Percentiles rank a stretch among this genome's conserved stretches.
These are phyloP conservation scores for Botryotinia convoluta DNA, from an alignment of 2,329 filamentous ascomycete genomes.

Conservation along the genomic window DNA sequence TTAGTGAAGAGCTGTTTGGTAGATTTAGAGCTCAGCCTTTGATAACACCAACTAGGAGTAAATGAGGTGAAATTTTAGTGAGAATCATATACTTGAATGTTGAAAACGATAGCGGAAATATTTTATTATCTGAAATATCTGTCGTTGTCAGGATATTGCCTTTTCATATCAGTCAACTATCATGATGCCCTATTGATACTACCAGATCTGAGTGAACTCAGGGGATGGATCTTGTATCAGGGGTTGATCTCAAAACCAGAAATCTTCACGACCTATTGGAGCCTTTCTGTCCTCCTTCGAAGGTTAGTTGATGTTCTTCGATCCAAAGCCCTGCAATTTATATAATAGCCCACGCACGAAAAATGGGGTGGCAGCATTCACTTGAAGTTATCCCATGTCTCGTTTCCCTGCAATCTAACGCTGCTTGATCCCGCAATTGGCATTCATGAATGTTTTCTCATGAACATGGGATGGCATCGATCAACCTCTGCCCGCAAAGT, in stretches of 20 bases:
- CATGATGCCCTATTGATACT: too few relatives aligned
- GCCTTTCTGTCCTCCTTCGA: too few relatives aligned
- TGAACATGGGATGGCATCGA: neutral
- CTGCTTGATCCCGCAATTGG: rapidly evolving
- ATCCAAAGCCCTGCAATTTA: too few relatives aligned
- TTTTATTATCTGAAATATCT: neutral
- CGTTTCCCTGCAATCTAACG: rapidly evolving
- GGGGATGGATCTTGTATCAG: too few relatives aligned
- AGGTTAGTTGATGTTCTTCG: too few relatives aligned
- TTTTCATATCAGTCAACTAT: neutral
- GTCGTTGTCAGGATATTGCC: rapidly evolving
- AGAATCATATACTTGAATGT: rapidly evolving
- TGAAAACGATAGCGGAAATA: neutral
- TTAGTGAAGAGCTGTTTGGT: too few relatives aligned
- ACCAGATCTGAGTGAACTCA: too few relatives aligned
- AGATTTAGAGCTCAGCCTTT: rapidly evolving
- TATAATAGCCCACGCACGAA: too few relatives aligned
- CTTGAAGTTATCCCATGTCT: neutral
- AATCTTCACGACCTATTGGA: too few relatives aligned
- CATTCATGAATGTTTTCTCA: neutral
- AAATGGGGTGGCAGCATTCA: too few relatives aligned
- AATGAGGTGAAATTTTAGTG: too few relatives aligned
- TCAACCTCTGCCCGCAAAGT: neutral
- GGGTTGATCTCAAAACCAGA: too few relatives aligned
- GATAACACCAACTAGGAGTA: rapidly evolving